Base-by-base conservation (phyloP, 768 basidiomycete genomes). In the Rhodosporidiobolus sp. region DNA sequence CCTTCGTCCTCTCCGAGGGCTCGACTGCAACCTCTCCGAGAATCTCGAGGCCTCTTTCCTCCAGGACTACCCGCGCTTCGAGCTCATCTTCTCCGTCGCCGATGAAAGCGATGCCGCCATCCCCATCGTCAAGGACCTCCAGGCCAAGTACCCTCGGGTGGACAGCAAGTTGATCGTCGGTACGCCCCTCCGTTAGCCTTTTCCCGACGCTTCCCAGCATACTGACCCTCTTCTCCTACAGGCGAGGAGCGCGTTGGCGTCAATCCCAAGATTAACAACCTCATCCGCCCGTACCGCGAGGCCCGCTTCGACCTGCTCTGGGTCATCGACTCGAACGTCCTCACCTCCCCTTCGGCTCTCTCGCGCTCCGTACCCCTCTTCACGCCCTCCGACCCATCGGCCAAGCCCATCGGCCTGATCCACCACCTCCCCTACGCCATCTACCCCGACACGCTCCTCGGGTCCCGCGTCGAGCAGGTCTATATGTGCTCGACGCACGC, bases 401-500 rank as follows among this genome's bases (percentile, higher is more conserved):
- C 72, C 8, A 82, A 17, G 77, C 66, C 69, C 10, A 85, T 95
- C 54, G 93, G 88, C 7, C 85, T 99, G 16, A 91, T 99, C 1
- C 96, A 99, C 81, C 96, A 99, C 79, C 90, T 97, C 26, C 96
- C 96, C 0, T 91, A 92, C 79, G 95, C 92, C 3, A 85, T 89
- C 67, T 87, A 87, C 71, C 88, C 89, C 77, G 82, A 85, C 53
- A 84, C 83, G 62, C 82, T 84, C 26, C 83, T 93, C 67, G 96
- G 96, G 4, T 88, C 93, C 38, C 84, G 87, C 72, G 84, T 98
- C 35, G 96, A 99, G 82, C 90, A 92, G 72, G 92, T 91, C 61
- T 99, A 95, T 81, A 83, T 99, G 68, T 97, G 97, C 80, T 95
- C 94, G 9, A 97, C 92, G 72, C 96, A 98, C 79, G 96, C 95